phyloP scores from a whole-genome alignment of 2,329 filamentous ascomycete genomes.

The Arthrinium phaeospermum region DNA sequence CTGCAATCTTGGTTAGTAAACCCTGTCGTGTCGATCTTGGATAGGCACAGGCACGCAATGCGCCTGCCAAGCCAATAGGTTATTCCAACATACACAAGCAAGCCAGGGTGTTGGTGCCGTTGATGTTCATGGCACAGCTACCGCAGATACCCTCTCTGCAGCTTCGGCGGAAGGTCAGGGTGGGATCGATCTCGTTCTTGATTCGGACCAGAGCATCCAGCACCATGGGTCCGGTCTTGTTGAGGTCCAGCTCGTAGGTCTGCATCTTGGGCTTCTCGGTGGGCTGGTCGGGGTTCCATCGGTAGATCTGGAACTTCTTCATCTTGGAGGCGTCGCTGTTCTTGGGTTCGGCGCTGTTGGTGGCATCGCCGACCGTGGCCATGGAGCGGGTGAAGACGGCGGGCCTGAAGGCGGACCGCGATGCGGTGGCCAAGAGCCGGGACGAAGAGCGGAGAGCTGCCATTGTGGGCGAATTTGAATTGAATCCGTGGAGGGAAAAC shows the following conservation, averaged over 20 bases:
- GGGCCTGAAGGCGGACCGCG: slow-evolving; percentile 46
- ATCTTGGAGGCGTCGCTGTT: slow-evolving; percentile 63
- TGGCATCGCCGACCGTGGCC: slow-evolving; percentile 63
- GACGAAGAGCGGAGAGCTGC: slow-evolving; percentile 66
- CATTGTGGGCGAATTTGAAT: slow-evolving; percentile 49
- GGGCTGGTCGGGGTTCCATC: slow-evolving; percentile 95
- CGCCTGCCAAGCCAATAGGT: not conserved
- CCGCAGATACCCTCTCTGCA: slow-evolving; percentile 99
- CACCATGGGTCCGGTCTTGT: slow-evolving; percentile 99
- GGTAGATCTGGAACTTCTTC: slow-evolving; percentile 98
- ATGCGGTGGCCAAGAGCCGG: slow-evolving; percentile 56
- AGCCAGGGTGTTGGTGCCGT: slow-evolving; percentile 96
- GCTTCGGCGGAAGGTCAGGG: slow-evolving; percentile 91
- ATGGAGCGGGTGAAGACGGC: slow-evolving; percentile 57
- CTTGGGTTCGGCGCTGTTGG: slow-evolving; percentile 66
- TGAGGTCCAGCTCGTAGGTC: slow-evolving; percentile 91
- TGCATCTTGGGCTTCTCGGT: slow-evolving; percentile 95
- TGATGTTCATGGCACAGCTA: slow-evolving; percentile 99
- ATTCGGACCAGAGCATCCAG: slow-evolving; percentile 95
- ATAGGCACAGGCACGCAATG: not conserved
- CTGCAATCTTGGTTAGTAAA: slow-evolving; percentile 50
- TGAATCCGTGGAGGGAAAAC: not conserved
- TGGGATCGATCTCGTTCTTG: slow-evolving; percentile 98
- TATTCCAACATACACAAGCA: slow-evolving; percentile 80
- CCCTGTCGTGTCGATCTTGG: not conserved